phyloP scores from a whole-genome alignment of 352 stramenopile genomes.

The Phytophthora foliorum region DNA sequence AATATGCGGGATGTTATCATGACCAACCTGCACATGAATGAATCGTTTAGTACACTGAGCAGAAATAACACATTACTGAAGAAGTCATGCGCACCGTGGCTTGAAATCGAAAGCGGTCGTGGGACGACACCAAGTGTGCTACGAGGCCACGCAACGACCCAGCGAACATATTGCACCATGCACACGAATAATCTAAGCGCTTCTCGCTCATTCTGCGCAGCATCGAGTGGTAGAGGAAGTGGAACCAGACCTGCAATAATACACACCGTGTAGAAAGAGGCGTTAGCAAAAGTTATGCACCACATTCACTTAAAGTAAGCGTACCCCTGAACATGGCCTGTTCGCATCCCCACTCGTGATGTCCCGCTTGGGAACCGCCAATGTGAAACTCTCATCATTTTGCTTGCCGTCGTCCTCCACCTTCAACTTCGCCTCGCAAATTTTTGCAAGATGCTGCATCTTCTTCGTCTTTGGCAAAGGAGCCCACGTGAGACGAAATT shows the following conservation, averaged over 20 bases:
- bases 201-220: conserved; percentile 86
- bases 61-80: background rate
- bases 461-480: conserved; percentile 44
- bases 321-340: conserved; percentile 45
- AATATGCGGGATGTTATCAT: conserved; percentile 86
- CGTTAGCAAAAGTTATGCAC: background rate
- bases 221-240: conserved; percentile 88
- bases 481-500: conserved; percentile 65
- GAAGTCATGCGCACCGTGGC: conserved; percentile 50
- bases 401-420: conserved; percentile 27
- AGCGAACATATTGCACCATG: conserved; percentile 88
- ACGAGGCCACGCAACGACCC: conserved; percentile 78
- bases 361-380: conserved; percentile 55
- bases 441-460: conserved; percentile 52
- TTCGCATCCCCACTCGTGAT: conserved; percentile 14
- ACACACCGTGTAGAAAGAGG: background rate
- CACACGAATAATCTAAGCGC: conserved; percentile 81
- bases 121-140: conserved; percentile 78
- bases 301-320: conserved; percentile 1
- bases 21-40: conserved; percentile 51
- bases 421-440: conserved; percentile 52
- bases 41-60: conserved; percentile 1
- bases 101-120: conserved; percentile 86
- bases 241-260: conserved; percentile 75
- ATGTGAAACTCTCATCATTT: conserved; percentile 36